Evolutionary conservation across 345 rosid genomes (phyloP).

Genomic region (Hibiscus mutabilis): DNA sequence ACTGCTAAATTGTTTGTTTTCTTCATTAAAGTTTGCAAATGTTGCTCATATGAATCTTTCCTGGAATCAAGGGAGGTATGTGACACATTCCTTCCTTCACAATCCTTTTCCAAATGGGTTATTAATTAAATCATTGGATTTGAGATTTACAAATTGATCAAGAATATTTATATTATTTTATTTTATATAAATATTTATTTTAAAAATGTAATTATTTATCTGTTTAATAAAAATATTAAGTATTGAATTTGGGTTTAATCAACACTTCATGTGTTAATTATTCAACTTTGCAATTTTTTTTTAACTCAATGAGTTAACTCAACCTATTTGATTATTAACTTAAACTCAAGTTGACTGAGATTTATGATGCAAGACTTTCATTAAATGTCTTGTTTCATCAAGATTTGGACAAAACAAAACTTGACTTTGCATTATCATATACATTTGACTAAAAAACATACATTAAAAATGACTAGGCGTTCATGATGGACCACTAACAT

Average conservation of each 20-base stretch:
- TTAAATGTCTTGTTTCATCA: neutral
- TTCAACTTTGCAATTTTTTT: neutral
- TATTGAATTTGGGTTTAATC: no score
- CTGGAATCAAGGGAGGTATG: neutral
- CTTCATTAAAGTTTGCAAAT: neutral
- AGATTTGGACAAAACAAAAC: neutral
- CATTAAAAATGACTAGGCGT: neutral
- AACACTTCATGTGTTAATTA: neutral
- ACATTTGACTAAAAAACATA: neutral
- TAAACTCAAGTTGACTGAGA: neutral
- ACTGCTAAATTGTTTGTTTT: neutral
- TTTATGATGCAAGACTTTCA: neutral
- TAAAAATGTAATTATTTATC: no score
- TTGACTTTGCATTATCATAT: neutral
- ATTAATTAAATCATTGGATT: no score
- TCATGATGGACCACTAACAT: neutral
- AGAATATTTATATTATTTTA: no score
- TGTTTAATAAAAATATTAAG: neutral
- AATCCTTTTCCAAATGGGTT: no score
- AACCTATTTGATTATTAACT: neutral
- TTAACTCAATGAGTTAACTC: neutral
- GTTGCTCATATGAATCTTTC: neutral
- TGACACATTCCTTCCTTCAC: no score
- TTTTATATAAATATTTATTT: no score
- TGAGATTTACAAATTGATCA: no score